A percentile compares a stretch with the other conserved stretches of the same genome.
Conservation (phyloP, 2,329 filamentous ascomycete genomes). For the Sporothrix mexicana region DNA sequence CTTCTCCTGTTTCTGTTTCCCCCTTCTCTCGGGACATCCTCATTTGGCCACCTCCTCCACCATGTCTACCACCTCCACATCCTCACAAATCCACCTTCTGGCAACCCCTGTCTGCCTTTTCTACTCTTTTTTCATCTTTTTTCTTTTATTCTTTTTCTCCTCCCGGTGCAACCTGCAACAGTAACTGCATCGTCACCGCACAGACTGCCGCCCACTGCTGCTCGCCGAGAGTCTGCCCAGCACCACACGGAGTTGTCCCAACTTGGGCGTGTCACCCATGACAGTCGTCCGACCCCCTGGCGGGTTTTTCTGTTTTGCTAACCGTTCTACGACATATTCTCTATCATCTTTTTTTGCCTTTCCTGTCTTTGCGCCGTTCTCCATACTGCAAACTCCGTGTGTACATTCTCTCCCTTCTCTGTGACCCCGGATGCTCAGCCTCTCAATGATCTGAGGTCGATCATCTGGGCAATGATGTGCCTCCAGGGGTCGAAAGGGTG, state of each 20-base stretch:
- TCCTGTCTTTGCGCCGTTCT: background rate
- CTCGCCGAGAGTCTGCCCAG: background rate
- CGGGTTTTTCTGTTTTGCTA: background rate
- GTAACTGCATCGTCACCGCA: slow-evolving; percentile 30
- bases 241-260: background rate
- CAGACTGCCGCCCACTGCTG: slow-evolving; percentile 28
- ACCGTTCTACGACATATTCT: background rate
- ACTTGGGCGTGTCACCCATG: background rate
- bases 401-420: background rate
- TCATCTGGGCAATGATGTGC: slow-evolving; percentile 20
- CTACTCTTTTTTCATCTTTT: too few relatives aligned
- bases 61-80: background rate
- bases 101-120: slow-evolving; percentile 1
- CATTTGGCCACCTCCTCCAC: slow-evolving; percentile 6
- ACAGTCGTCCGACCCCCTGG: background rate
- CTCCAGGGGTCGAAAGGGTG: slow-evolving; percentile 5
- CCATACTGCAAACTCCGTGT: background rate
- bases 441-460: slow-evolving; percentile 27
- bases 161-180: slow-evolving; percentile 26
- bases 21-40: slow-evolving; percentile 5
- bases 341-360: background rate
- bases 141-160: background rate
- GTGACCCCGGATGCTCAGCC: slow-evolving; percentile 23
- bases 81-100: too few relatives aligned
- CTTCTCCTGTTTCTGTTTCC: slow-evolving; percentile 30